Evolutionary conservation across 129 eudicot species (phyloP).

Genomic region (Pulicaria dysenterica): DNA sequence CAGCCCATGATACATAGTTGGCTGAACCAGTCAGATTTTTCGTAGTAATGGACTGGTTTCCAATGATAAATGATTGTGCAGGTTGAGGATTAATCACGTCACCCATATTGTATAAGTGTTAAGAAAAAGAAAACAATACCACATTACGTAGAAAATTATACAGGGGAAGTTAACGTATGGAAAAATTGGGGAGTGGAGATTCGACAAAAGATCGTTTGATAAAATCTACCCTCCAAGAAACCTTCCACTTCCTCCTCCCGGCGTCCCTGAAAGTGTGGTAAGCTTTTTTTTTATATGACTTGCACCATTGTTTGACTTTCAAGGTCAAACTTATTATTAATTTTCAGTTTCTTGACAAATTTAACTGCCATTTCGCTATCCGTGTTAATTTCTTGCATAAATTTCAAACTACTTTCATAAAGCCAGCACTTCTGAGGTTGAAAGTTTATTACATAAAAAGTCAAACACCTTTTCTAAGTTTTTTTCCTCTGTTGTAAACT

Average conservation of each 20-base stretch:
- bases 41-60: too few species aligned
- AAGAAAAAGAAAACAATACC: too few species aligned
- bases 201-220: slow-evolving; percentile 91
- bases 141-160: too few species aligned
- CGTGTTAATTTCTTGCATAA: neutral
- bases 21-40: too few species aligned
- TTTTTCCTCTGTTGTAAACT: slow-evolving; percentile 1
- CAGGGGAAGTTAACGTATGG: slow-evolving; percentile 97
- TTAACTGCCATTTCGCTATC: too few species aligned
- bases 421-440: neutral
- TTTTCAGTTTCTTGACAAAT: too few species aligned
- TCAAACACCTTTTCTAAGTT: neutral
- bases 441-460: neutral
- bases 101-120: too few species aligned
- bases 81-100: too few species aligned
- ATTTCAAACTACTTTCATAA: neutral
- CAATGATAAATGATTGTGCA: too few species aligned
- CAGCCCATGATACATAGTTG: too few species aligned
- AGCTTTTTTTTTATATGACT: slow-evolving; percentile 27
- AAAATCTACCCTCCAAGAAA: slow-evolving; percentile 77
- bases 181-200: slow-evolving; percentile 99
- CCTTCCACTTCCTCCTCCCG: slow-evolving; percentile 95
- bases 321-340: slow-evolving; percentile 11
- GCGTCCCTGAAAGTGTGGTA: slow-evolving; percentile 99
- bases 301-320: neutral